Evolutionary conservation across 352 stramenopile species (phyloP).

Genomic region (Pilasporangium apinafurcum): DNA sequence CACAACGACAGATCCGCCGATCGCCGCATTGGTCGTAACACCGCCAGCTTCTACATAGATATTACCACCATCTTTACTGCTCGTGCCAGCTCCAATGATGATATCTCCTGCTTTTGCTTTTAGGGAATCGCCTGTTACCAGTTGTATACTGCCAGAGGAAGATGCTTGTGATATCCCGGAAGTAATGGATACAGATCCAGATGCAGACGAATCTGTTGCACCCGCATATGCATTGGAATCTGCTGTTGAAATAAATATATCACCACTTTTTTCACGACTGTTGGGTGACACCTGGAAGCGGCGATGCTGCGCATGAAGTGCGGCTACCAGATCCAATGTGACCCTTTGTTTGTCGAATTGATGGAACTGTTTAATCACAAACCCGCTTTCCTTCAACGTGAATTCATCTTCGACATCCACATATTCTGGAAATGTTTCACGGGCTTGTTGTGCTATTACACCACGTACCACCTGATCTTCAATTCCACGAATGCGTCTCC

Average conservation of each 20-base stretch:
- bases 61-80: conserved; percentile 11
- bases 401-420: conserved; percentile 63
- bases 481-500: conserved; percentile 82
- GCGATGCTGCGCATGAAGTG: conserved; percentile 61
- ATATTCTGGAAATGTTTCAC: conserved; percentile 87
- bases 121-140: conserved; percentile 15
- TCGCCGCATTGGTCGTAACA: conserved; percentile 4
- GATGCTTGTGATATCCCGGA: conserved; percentile 8
- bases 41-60: conserved; percentile 17
- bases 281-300: conserved; percentile 25
- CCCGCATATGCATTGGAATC: conserved; percentile 13
- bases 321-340: conserved; percentile 76
- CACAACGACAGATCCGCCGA: not conserved
- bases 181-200: conserved; percentile 16
- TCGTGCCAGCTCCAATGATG: conserved; percentile 14
- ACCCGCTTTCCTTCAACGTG: conserved; percentile 57
- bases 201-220: conserved; percentile 5
- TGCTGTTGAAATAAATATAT: conserved; percentile 25
- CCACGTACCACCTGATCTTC: conserved; percentile 73
- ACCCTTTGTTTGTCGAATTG: conserved; percentile 88
- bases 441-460: conserved; percentile 92
- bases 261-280: conserved; percentile 16
- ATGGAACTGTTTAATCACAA: conserved; percentile 77
- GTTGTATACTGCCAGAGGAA: conserved; percentile 15
- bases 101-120: conserved; percentile 16